Evolutionary conservation across 1,284 basidiomycete species (phyloP), one percentile per base, ranked within the genome.

Genomic region (Tetrapyrgos nigripes): DNA sequence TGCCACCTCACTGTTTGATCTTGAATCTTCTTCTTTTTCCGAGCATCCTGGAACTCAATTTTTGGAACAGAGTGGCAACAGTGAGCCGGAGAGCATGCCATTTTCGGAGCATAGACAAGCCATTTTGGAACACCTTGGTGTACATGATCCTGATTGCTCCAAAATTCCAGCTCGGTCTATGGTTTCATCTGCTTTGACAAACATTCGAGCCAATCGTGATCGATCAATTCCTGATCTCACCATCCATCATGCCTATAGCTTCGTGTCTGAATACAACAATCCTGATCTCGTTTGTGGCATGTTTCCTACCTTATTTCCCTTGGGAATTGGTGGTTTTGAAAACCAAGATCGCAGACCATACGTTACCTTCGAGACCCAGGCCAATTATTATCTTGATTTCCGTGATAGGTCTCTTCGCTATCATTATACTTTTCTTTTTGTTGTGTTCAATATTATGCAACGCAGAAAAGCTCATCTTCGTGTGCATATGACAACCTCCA

Each of bases 381-480:
- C 64, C 2, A 46, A 61, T n/a, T 65, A 69, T 21, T 57, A 62
- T 17, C 54, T 68, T 6, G 44, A 45, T 27, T 28, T 68, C 1
- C 4, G 37, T 26, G 66, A 74, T 45, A 45, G 55, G 4, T 50
- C 55, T 1, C 74, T 75, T 59, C 64, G 68, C 19, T 60, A 66
- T 43, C 72, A 76, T 60, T 64, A 67, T 23, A 68, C 66, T 0
- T 76, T 71, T 53, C 28, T 74, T 1, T 75, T 76, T 53, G 64
- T 68, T n/a, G 68, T 60, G 0, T 69, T 75, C 24, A 76, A 74
- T 55, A 69, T 75, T 19, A 10, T 70, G 4, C 72, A 75, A 43
- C 50, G 69, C 0, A 31, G 67, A 1, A 51, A 43, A 8, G 59
- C 69, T 1, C 58, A 70, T 23, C 49, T 72, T 2, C 60, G 70